Conservation (phyloP, 164 flowering plant genomes). For the Euptelea pleiosperma region DNA sequence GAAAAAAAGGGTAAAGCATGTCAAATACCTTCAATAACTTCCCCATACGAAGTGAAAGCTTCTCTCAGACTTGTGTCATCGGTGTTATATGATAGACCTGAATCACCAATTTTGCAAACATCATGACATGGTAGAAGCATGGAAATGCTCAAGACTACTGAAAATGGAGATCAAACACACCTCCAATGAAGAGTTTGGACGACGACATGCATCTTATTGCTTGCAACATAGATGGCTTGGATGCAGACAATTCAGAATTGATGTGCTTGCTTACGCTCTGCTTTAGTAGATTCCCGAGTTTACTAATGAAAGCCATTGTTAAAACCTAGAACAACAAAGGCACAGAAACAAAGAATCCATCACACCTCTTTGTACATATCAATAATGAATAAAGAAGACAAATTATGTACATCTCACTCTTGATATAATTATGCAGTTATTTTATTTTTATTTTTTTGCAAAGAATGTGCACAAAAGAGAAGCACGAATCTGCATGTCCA, state of each 20-base stretch:
- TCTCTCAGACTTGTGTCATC: slow-evolving; percentile 37
- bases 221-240: slow-evolving; percentile 31
- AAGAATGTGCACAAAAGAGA: no score
- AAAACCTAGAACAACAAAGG: no score
- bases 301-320: slow-evolving; percentile 32
- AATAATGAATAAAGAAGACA: no score
- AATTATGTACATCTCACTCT: no score
- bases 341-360: no score
- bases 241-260: slow-evolving; percentile 16
- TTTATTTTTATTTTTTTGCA: no score
- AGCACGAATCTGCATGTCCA: no score
- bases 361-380: no score
- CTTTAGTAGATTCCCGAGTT: slow-evolving; percentile 33
- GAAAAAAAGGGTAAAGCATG: background rate
- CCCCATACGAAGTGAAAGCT: slow-evolving; percentile 34
- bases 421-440: no score
- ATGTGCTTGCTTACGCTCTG: slow-evolving; percentile 23
- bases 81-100: slow-evolving; percentile 38
- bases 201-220: slow-evolving; percentile 43
- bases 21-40: slow-evolving; percentile 39
- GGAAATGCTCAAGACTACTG: no score
- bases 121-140: background rate
- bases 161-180: no score
- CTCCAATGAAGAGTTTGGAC: slow-evolving; percentile 46
- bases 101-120: background rate